Base-by-base conservation (phyloP, 2,329 filamentous ascomycete species). In the Cladophialophora chaetospira region DNA sequence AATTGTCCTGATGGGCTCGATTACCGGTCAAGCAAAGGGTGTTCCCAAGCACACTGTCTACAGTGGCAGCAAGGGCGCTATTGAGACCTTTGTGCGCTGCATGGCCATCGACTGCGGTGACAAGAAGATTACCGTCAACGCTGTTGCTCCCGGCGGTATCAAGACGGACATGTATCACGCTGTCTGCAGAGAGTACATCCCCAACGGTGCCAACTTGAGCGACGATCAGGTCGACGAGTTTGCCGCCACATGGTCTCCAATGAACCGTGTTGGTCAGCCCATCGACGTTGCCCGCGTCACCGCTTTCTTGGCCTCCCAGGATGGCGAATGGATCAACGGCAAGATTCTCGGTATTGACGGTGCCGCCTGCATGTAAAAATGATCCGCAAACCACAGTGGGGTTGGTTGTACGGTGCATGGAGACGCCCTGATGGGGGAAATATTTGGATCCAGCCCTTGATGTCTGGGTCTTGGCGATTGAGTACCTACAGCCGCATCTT, bases 71-170 rank as follows among this genome's bases (percentile, higher is more conserved):
- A 91, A 91, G 79, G 88, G 87, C 65, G 84, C 88, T 33, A 86
- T 91, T 59, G 88, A 90, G 73, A 87, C 86, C 9, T 89, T 91
- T 72, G 86, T 88, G 64, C 86, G 88, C 70, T 85, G 82, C 65
- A 88, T 91, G 74, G 86, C 88, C 4, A 86, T 80, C 69, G 86
- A 88, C 75, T 84, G 82, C 63, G 83, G 86, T 52, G 81, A 86
- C 75, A 80, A 84, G 67, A 82, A 83, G 54, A 85, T 87, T 69
- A 87, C 84, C 0, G 84, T 87, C 70, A 88, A 88, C 67, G 83
- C 82, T 42, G 78, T 88, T 28, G 85, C 85, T 0, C 85, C 85
- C 0, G 85, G 85, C 54, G 85, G 84, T 11, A 85, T 86, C 71
- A 86, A 85, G 75, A 85, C 81, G 11, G 84, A 87, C 65, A 87